phyloP scores from a whole-genome alignment of 1,284 basidiomycete genomes.

The Gymnopus androsaceus region DNA sequence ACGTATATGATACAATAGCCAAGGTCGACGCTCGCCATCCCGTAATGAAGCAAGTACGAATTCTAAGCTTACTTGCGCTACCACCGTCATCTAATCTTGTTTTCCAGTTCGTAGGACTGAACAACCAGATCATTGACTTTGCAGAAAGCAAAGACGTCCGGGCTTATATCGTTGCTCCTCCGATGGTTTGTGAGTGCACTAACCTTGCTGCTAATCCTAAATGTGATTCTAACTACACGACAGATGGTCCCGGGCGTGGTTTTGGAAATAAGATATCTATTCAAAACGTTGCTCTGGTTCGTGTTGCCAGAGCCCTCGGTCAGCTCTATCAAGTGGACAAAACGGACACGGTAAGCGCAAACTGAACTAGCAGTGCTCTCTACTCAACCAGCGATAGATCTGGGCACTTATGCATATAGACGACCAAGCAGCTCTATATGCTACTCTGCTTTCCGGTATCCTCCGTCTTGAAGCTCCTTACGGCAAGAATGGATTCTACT shows the following conservation, averaged over 20 bases:
- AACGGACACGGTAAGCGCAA: constrained; percentile 5
- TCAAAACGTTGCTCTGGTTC: constrained; percentile 19
- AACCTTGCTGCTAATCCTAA: neutral
- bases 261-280: constrained; percentile 22
- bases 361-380: neutral
- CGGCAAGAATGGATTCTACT: constrained; percentile 16
- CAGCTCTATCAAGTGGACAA: constrained; percentile 14
- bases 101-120: constrained; percentile 10
- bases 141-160: constrained; percentile 17
- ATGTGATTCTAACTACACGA: neutral
- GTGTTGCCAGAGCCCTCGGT: constrained; percentile 12
- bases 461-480: constrained; percentile 7
- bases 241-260: constrained; percentile 18
- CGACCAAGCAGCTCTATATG: constrained; percentile 16
- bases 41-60: constrained; percentile 9
- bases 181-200: constrained; percentile 18
- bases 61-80: neutral
- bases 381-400: neutral
- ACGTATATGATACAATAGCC: constrained; percentile 12
- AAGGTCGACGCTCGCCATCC: constrained; percentile 7
- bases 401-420: constrained; percentile 20
- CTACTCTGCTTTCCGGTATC: constrained; percentile 6
- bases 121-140: constrained; percentile 13
- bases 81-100: neutral
- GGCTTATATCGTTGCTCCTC: constrained; percentile 19